Evolutionary conservation across 2,329 filamentous ascomycete species (phyloP).

Genomic region (Xylaria multiplex): DNA sequence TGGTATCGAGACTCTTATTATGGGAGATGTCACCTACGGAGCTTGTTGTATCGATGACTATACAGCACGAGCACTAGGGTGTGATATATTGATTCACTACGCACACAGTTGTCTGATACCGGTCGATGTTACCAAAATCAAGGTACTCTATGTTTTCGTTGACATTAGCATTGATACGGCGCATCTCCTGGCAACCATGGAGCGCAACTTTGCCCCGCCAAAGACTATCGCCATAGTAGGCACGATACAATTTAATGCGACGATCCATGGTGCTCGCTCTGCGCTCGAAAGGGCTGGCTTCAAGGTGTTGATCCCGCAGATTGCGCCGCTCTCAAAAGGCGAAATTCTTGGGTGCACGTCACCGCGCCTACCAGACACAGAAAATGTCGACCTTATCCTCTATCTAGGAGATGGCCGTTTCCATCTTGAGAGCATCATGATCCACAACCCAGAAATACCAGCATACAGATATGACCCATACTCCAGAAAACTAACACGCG

Average conservation of each 20-base stretch:
- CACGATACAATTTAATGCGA: conserved; percentile 98
- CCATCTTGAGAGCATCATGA: conserved; percentile 98
- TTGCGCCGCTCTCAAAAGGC: conserved; percentile 89
- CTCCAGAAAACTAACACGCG: conserved; percentile 87
- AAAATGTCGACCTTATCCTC: conserved; percentile 67
- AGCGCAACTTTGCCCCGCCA: conserved; percentile 84
- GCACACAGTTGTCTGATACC: conserved; percentile 97
- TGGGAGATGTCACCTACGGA: conserved; percentile 99
- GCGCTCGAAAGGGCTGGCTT: conserved; percentile 86
- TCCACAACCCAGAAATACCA: conserved; percentile 90
- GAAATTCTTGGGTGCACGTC: conserved; percentile 98
- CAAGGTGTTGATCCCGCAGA: conserved; percentile 87
- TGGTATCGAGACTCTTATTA: conserved; percentile 91
- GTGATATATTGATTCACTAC: conserved; percentile 94
- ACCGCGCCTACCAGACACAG: conserved; percentile 70
- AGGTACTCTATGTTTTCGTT: conserved; percentile 97
- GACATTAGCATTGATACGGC: conserved; percentile 94
- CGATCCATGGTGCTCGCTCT: conserved; percentile 84
- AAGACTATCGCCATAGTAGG: conserved; percentile 94
- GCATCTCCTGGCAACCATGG: conserved; percentile 86
- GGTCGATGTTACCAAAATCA: conserved; percentile 95
- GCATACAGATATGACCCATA: conserved; percentile 98
- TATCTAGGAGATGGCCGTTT: conserved; percentile 50
- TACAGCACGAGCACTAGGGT: conserved; percentile 91
- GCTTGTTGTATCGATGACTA: conserved; percentile 99